Conservation (phyloP, 129 eudicot species). For the Flaveria trinervia region DNA sequence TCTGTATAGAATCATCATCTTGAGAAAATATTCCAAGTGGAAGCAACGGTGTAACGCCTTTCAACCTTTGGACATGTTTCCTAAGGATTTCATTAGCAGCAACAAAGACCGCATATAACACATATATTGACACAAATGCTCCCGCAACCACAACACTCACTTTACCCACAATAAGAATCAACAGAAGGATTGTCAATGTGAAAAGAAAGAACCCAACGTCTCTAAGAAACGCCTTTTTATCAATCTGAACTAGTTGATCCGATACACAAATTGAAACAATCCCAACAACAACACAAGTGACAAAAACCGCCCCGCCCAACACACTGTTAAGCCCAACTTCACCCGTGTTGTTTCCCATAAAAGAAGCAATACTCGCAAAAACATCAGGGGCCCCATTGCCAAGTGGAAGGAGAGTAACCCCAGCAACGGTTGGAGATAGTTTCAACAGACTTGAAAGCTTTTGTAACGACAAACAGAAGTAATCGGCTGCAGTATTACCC, state of each 20-base stretch:
- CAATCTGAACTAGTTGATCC: constrained; percentile 62
- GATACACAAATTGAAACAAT: constrained; percentile 72
- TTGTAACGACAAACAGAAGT: constrained; percentile 89
- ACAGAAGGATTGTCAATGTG: constrained; percentile 53
- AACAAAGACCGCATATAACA: constrained; percentile 72
- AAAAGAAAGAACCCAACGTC: constrained; percentile 72
- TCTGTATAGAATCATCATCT: constrained; percentile 67
- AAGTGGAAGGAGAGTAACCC: constrained; percentile 87
- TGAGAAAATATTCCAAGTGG: constrained; percentile 70
- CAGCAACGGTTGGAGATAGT: constrained; percentile 92
- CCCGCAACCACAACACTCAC: constrained; percentile 66
- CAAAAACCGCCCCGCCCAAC: constrained; percentile 92
- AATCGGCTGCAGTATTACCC: constrained; percentile 98
- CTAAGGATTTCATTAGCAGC: constrained; percentile 79
- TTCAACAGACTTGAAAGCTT: constrained; percentile 71
- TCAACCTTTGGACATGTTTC: constrained; percentile 71
- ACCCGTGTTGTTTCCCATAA: constrained; percentile 73
- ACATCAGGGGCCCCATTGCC: constrained; percentile 99
- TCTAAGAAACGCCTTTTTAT: constrained; percentile 75
- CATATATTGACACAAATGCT: constrained; percentile 68
- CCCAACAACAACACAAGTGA: constrained; percentile 89
- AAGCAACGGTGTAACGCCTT: constrained; percentile 78
- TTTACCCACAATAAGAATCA: constrained; percentile 70
- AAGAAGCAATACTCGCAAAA: constrained; percentile 90
- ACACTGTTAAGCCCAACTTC: constrained; percentile 94